A percentile compares a stretch with the other conserved stretches of the same genome.
Evolutionary conservation across 2,329 filamentous ascomycete genomes (phyloP).

Genomic region (Penicillium concentricum): DNA sequence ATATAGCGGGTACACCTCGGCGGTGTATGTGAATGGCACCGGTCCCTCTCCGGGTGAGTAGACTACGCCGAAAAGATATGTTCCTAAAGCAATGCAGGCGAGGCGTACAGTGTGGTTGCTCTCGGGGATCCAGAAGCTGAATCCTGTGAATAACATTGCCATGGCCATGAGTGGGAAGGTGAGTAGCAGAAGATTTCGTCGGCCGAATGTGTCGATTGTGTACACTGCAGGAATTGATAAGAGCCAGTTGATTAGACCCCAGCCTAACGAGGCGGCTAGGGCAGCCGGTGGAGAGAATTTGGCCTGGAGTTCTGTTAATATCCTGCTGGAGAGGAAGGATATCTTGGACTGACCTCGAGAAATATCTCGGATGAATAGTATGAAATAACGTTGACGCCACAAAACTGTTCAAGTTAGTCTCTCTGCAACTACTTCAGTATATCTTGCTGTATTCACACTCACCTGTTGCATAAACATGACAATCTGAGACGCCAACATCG

Average conservation of each 20-base stretch:
- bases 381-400: conserved; percentile 55
- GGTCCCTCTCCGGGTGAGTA: conserved; percentile 61
- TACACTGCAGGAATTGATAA: conserved; percentile 64
- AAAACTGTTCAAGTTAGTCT: conserved; percentile 35
- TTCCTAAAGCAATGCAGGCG: conserved; percentile 44
- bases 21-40: conserved; percentile 66
- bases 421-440: neutral
- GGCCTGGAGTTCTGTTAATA: conserved; percentile 31
- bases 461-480: conserved; percentile 69
- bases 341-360: conserved; percentile 24
- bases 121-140: conserved; percentile 53
- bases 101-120: conserved; percentile 36
- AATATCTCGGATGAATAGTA: conserved; percentile 65
- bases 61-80: conserved; percentile 46
- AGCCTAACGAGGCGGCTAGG: conserved; percentile 58
- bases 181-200: conserved; percentile 61
- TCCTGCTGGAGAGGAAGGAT: neutral
- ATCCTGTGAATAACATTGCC: conserved; percentile 53
- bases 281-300: conserved; percentile 52
- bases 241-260: conserved; percentile 64
- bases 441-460: conserved; percentile 2
- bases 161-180: conserved; percentile 65
- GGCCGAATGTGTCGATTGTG: conserved; percentile 68
- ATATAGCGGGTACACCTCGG: conserved; percentile 65
- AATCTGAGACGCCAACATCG: conserved; percentile 59